Percentiles rank a stretch among this genome's conserved stretches.
These are phyloP conservation scores for Speleostelium caveatum DNA, from an alignment of 78 protist genomes.

Conservation along the genomic window DNA sequence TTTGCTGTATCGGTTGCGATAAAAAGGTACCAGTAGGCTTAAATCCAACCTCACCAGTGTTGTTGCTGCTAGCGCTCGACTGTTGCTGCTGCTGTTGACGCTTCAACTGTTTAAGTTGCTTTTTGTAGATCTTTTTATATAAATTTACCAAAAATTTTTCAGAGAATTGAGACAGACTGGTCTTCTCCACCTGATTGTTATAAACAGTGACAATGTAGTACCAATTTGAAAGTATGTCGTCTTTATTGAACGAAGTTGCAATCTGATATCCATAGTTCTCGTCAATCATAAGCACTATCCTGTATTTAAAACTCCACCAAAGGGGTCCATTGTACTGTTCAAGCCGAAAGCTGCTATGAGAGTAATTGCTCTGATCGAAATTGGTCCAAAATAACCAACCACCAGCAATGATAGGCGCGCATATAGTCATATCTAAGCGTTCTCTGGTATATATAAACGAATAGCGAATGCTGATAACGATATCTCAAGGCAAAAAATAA, in stretches of 20 bases:
- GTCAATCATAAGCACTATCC: constrained; percentile 34
- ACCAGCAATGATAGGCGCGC: constrained; percentile 21
- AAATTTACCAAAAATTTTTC: constrained; percentile 32
- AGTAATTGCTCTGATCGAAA: background rate
- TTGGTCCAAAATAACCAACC: constrained; percentile 43
- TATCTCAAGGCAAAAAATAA: too few relatives aligned
- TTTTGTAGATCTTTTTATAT: constrained; percentile 35
- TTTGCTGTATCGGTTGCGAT: background rate
- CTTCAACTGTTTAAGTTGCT: background rate
- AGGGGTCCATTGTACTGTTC: constrained; percentile 54
- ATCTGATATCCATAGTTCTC: constrained; percentile 14
- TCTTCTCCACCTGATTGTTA: constrained; percentile 38
- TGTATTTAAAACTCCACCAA: constrained; percentile 48
- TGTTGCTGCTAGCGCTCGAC: too few relatives aligned
- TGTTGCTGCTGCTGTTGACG: too few relatives aligned
- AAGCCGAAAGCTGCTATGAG: background rate
- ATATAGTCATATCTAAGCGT: constrained; percentile 50
- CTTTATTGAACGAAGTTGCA: constrained; percentile 7
- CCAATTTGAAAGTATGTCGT: constrained; percentile 49
- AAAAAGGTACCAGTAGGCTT: background rate
- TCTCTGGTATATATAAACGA: too few relatives aligned
- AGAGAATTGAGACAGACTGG: constrained; percentile 57
- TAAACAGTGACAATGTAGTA: constrained; percentile 18
- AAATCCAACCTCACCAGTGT: background rate
- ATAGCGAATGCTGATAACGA: too few relatives aligned